Base-by-base conservation (phyloP, 73 alveolate genomes). In the Uronychia setigera region DNA sequence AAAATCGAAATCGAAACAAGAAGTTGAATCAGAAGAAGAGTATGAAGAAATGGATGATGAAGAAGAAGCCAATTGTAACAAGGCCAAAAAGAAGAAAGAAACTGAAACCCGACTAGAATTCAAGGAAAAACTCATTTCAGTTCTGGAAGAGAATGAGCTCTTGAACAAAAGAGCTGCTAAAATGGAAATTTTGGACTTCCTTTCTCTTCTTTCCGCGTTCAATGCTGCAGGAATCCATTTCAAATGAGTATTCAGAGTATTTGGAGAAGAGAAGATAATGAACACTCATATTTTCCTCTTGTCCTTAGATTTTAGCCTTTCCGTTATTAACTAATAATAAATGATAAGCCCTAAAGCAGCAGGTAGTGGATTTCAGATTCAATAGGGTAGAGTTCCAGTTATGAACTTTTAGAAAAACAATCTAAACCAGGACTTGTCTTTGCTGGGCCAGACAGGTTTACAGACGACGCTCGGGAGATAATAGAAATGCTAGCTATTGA, bases 111-210 rank as follows among this genome's bases (percentile, higher is more conserved):
- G 74, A 33, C 79, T 58, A 34, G 89, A 87, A 84, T 97, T 97
- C 87, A 96, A 92, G 88, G 87, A 86, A 33, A 80, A 80, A 74
- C 94, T 97, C n/a, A 93, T 90, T 58, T 87, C 80, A 85, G 87
- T 95, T 30, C 81, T 97, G 26, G 94, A 87, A 82, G 96, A 93
- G 26, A 91, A 88, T 87, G 91, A 93, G 67, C 83, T 93, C 91
- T 60, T 85, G 19, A 97, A 95, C 31, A 94, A 96, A 91, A 94
- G 99, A 85, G 98, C 99, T 13, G 89, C 93, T 30, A 97, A 97
- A 89, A 91, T 97, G 98, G 97, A 89, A 31, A 92, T 93, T 25
- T 94, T 93, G 59, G 98, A 97, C 80, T 96, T 96, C 88, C 87
- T 97, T 79, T 89, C 82, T 75, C 91, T 96, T 57, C 93, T 97